Conservation (phyloP, 1,284 basidiomycete genomes). For the Peniophora sp. region DNA sequence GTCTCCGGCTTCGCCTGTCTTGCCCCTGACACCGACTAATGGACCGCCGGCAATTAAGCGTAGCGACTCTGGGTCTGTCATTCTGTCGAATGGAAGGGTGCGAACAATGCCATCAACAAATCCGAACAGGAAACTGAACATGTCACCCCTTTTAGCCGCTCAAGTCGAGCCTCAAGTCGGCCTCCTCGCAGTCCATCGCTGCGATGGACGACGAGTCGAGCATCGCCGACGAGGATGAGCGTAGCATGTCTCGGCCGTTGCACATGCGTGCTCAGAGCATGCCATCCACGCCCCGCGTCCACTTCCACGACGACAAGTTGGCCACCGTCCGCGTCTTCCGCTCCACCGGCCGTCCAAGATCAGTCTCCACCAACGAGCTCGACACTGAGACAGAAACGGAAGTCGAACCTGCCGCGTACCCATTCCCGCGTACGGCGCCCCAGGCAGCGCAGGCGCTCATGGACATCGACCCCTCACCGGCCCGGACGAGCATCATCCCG, state of each 20-base stretch:
- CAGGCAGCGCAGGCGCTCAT: conserved; percentile 17
- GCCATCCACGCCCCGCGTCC: conserved; percentile 75
- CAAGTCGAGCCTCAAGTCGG: conserved; percentile 81
- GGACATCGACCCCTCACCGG: conserved; percentile 31
- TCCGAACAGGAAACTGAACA: too few species aligned
- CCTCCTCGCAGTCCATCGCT: conserved; percentile 41
- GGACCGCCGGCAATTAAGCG: too few species aligned
- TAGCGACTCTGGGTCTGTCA: conserved; percentile 24
- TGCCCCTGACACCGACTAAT: too few species aligned
- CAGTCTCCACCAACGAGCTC: conserved; percentile 44
- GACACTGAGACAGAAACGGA: conserved; percentile 47
- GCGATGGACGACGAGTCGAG: conserved; percentile 10
- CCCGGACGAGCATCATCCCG: conserved; percentile 35
- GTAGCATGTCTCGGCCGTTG: too few species aligned
- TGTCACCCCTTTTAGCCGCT: too few species aligned
- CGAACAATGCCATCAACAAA: too few species aligned
- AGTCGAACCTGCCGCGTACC: conserved; percentile 32
- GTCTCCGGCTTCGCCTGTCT: too few species aligned
- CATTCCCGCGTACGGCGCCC: conserved; percentile 23
- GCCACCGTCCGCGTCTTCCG: conserved; percentile 83
- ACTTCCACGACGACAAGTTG: conserved; percentile 73
- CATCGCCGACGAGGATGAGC: conserved; percentile 31
- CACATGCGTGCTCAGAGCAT: conserved; percentile 50
- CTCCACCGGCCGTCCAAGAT: conserved; percentile 72
- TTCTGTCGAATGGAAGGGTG: conserved; percentile 83